Percentiles rank a stretch among this genome's conserved stretches.
phyloP scores from a whole-genome alignment of 148 eudicot species.

The Selenicereus undatus region DNA sequence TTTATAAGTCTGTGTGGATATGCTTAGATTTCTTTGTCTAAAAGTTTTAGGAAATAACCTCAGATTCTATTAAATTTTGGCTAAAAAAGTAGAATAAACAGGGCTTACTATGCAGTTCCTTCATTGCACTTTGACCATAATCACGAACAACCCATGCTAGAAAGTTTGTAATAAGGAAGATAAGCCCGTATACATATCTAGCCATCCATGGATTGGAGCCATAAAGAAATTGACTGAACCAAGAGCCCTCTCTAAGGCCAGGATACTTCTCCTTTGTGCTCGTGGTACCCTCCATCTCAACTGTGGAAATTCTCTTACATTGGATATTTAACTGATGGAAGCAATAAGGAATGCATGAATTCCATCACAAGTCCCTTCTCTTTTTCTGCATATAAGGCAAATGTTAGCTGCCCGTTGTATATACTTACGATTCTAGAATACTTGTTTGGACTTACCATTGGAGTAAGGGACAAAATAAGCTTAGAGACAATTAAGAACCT shows the following conservation, averaged over 20 bases:
- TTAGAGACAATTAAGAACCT: not conserved
- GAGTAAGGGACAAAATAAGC: not conserved
- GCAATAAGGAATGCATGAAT: not conserved
- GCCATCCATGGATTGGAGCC: slow-evolving; percentile 96
- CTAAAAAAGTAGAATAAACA: not conserved
- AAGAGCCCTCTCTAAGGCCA: slow-evolving; percentile 51
- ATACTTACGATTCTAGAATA: not conserved
- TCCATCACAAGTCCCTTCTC: slow-evolving; percentile 24
- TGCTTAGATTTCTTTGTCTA: too few relatives aligned
- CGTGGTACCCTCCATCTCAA: slow-evolving; percentile 42
- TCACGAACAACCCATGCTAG: slow-evolving; percentile 88
- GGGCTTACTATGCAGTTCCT: slow-evolving; percentile 56
- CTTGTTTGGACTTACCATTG: not conserved
- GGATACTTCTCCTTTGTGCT: slow-evolving; percentile 42
- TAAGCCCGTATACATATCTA: slow-evolving; percentile 70
- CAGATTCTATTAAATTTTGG: not conserved
- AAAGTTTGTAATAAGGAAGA: slow-evolving; percentile 71
- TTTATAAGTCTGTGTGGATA: too few relatives aligned
- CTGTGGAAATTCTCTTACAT: slow-evolving; percentile 12
- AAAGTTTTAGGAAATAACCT: not conserved
- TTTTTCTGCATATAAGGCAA: slow-evolving; percentile 22
- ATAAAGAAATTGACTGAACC: slow-evolving; percentile 60
- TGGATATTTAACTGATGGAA: not conserved
- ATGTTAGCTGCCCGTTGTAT: not conserved
- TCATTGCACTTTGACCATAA: slow-evolving; percentile 53